Conservation (phyloP, 2,329 filamentous ascomycete species). For the Colletotrichum sp. region DNA sequence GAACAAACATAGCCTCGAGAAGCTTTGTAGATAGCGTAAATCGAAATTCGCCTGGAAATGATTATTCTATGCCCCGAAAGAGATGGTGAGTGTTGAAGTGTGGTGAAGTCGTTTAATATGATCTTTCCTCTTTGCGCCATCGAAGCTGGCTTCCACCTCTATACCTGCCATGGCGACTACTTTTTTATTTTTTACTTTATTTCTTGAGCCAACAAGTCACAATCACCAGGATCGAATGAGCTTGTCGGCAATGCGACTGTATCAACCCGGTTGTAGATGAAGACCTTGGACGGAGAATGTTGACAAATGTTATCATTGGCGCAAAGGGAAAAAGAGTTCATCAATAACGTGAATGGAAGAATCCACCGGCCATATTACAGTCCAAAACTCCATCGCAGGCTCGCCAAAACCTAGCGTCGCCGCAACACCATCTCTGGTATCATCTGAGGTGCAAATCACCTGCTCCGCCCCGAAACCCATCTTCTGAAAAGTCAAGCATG, state of each 20-base stretch:
- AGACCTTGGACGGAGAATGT: neutral
- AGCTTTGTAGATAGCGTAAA: neutral
- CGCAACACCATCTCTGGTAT: constrained; percentile 1
- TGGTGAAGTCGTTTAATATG: neutral
- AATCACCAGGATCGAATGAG: neutral
- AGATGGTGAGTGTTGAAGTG: neutral
- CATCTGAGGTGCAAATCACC: neutral
- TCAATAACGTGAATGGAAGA: neutral
- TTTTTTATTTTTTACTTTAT: neutral
- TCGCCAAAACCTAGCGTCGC: neutral
- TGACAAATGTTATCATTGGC: neutral
- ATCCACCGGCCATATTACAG: constrained; percentile 3
- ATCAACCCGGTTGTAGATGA: neutral
- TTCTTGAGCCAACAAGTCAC: neutral
- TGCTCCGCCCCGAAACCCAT: neutral
- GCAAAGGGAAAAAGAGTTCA: neutral
- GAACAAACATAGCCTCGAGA: neutral
- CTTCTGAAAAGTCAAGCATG: neutral
- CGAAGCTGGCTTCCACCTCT: neutral
- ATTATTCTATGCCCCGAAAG: neutral
- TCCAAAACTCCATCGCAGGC: constrained; percentile 11
- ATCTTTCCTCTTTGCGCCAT: neutral
- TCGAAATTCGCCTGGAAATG: neutral
- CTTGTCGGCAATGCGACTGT: neutral
- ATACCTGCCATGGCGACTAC: neutral